A percentile compares a stretch with the other conserved stretches of the same genome.
Evolutionary conservation across 2,329 filamentous ascomycete species (phyloP).

Genomic region (Ophidiomyces ophidiicola): DNA sequence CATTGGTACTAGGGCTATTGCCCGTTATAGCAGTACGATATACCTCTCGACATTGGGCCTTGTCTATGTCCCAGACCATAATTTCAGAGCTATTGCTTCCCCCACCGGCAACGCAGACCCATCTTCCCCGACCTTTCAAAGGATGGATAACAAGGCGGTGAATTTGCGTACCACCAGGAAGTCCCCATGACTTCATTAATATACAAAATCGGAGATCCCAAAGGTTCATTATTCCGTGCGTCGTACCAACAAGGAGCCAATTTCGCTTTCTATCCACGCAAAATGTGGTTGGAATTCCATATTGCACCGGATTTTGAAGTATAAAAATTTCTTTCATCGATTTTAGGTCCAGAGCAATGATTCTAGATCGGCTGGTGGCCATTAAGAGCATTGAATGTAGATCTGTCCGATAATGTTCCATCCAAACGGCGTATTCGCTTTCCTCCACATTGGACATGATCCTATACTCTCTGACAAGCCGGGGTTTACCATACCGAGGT

Average conservation of each 20-base stretch:
- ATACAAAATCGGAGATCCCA: slow-evolving; percentile 96
- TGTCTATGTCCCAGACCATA: slow-evolving; percentile 91
- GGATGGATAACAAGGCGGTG: slow-evolving; percentile 71
- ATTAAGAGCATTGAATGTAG: slow-evolving; percentile 70
- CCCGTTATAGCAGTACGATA: slow-evolving; percentile 49
- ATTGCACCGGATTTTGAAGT: slow-evolving; percentile 76
- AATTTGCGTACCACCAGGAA: slow-evolving; percentile 68
- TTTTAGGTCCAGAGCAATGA: slow-evolving; percentile 74
- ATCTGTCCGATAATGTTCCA: slow-evolving; percentile 80
- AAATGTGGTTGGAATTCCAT: slow-evolving; percentile 85
- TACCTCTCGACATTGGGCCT: slow-evolving; percentile 74
- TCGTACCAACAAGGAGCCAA: slow-evolving; percentile 85
- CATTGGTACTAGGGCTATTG: slow-evolving; percentile 7
- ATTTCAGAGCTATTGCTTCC: slow-evolving; percentile 71
- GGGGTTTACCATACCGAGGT: slow-evolving; percentile 64
- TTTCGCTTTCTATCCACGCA: slow-evolving; percentile 74
- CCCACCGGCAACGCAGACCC: slow-evolving; percentile 80
- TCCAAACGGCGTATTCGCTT: slow-evolving; percentile 73
- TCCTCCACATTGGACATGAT: slow-evolving; percentile 36
- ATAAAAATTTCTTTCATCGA: slow-evolving; percentile 72
- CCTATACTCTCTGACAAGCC: slow-evolving; percentile 65
- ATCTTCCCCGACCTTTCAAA: slow-evolving; percentile 62
- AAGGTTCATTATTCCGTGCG: slow-evolving; percentile 80
- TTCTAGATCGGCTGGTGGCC: slow-evolving; percentile 71
- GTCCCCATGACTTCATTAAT: slow-evolving; percentile 74